Base-by-base conservation (phyloP, 768 basidiomycete species). In the Pulveroboletus sp. region DNA sequence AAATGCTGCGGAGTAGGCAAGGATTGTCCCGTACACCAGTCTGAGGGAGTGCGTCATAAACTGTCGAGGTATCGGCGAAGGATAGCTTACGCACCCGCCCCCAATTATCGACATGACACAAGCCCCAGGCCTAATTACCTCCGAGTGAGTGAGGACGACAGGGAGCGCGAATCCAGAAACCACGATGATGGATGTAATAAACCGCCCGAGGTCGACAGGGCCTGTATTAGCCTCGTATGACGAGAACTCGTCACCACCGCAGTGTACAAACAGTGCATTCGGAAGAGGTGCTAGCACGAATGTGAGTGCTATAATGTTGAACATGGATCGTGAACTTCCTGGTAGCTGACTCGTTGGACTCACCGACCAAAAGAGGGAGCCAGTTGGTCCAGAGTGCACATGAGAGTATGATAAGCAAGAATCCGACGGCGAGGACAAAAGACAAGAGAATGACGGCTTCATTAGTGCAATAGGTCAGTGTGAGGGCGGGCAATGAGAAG, bases 331-430 rank as follows among this genome's bases (percentile, higher is more conserved):
- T 19, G 25, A 14, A 17, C 19, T 29, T 19, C 21, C 16, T 1
- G 16, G 35, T n/a, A 20, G 40, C 17, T 29, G 34, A 29, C 21
- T n/a, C 4, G 24, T 11, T 14, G 7, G 17, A 75, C 89, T 54
- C 58, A 97, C 97, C 97, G 55, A 97, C 95, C 55, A 98, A 78
- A 43, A 99, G 76, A 29, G 97, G 97, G 19, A 98, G 76, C 97
- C 97, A 99, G 67, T 99, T 99, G 13, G 82, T 73, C 86, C 87
- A 98, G 25, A 98, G 74, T 7, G 97, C 97, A 66, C 97, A 98
- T 2, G 92, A 92, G 20, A 99, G 84, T 67, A 99, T 99, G 63
- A 98, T 90, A 63, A 98, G 81, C 49, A 99, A 73, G 74, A 99
- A 99, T n/a, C 97, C 97, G 14, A 95, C 80, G 6, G 97, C 97